Base-by-base conservation (phyloP, 441 rosid species). In the Biscutella laevigata region DNA sequence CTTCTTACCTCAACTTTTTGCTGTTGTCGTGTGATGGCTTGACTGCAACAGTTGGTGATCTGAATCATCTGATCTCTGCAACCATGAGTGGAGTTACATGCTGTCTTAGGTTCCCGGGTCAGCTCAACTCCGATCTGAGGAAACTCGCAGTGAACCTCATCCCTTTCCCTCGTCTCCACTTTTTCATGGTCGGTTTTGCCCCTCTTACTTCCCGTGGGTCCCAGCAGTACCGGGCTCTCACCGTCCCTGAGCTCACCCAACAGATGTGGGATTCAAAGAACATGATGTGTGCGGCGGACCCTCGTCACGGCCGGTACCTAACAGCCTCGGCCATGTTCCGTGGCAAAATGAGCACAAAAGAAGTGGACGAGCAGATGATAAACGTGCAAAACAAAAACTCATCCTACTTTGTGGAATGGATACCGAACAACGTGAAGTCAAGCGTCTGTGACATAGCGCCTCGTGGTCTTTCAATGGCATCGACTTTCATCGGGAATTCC, bases 81-180 rank as follows among this genome's bases (percentile, higher is more conserved):
- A 85, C 95, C 10, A 82, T 85, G 95, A 78, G 86, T n/a, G 94
- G 94, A 38, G 95, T 85, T 4, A 85, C 90, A 10, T 85, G 95
- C 74, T 85, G 90, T 58, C 64, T 85, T 40, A 75, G 95, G 66
- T 85, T 85, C 61, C 95, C 95, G 12, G 88, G 88, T 2, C 95
- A 85, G 53, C 64, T 85, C 14, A 85, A 85, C 71, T 85, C 90
- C 10, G 94, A 85, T 61, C 83, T 85, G 5, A 68, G 94, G 1
- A 84, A 84, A 47, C 79, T 84, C 2, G 94, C 90, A 1, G 87
- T 85, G 42, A 85, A 85, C 47, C 66, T 85, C n/a, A 82, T 85
- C 36, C 94, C 94, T 2, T 85, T 85, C 45, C 89, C 94, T 20
- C 80, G 94, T 2, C 94, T 85, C 17, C 94, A 85, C 79, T 85